phyloP scores from a whole-genome alignment of 257 asterid species.

The Echium plantagineum region DNA sequence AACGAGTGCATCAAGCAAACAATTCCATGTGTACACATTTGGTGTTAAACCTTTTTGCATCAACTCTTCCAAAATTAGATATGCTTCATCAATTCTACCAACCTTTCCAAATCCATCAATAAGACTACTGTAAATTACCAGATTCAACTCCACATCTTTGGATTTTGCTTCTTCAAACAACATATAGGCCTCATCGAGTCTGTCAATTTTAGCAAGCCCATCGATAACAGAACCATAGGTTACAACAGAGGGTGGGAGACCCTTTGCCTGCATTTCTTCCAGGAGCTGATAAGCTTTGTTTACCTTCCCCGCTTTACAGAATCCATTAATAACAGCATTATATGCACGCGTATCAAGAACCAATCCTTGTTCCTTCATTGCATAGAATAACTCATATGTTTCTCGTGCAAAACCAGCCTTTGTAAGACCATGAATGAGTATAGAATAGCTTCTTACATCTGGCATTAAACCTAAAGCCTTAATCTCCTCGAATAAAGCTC shows the following conservation, averaged over 20 bases:
- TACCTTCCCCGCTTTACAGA: slow-evolving; percentile 88
- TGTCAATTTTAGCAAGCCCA: slow-evolving; percentile 93
- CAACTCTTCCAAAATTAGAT: slow-evolving; percentile 85
- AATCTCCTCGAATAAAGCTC: slow-evolving; percentile 73
- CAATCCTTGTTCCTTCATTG: slow-evolving; percentile 85
- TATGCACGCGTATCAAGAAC: slow-evolving; percentile 77
- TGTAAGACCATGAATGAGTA: slow-evolving; percentile 76
- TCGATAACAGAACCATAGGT: slow-evolving; percentile 91
- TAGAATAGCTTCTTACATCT: slow-evolving; percentile 78
- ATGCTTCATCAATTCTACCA: slow-evolving; percentile 92
- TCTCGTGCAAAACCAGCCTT: slow-evolving; percentile 87
- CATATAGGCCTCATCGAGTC: slow-evolving; percentile 97
- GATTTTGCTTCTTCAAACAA: slow-evolving; percentile 98
- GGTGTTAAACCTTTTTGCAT: slow-evolving; percentile 72
- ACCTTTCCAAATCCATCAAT: slow-evolving; percentile 92
- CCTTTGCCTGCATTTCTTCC: slow-evolving; percentile 89
- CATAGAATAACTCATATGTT: slow-evolving; percentile 68
- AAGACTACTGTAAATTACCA: slow-evolving; percentile 75
- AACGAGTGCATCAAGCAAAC: slow-evolving; percentile 87
- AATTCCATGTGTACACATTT: slow-evolving; percentile 83
- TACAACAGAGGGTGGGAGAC: slow-evolving; percentile 68
- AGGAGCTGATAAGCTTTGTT: slow-evolving; percentile 89
- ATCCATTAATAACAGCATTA: slow-evolving; percentile 84
- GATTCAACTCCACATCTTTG: slow-evolving; percentile 47
- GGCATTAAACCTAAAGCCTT: slow-evolving; percentile 51